Evolutionary conservation across 2,329 filamentous ascomycete genomes (phyloP).

Genomic region (Ophiosphaerella narmari): DNA sequence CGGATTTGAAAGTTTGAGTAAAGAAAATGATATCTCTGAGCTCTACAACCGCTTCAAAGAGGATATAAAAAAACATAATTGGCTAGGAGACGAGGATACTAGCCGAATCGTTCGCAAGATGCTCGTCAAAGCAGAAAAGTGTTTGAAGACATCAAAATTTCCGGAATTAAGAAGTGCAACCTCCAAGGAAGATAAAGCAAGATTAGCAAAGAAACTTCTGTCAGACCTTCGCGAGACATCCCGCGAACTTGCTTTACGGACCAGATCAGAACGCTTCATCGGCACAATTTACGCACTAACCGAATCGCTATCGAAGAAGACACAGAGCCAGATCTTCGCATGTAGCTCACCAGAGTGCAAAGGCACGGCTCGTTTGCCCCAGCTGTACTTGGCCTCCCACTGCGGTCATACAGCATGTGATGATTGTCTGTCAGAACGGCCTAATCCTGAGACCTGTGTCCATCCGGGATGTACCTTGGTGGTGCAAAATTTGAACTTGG

Average conservation of each 20-base stretch:
- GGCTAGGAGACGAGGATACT: slow-evolving; percentile 29
- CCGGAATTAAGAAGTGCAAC: slow-evolving; percentile 8
- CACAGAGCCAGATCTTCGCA: background rate
- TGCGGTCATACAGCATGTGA: slow-evolving; percentile 37
- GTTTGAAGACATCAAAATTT: slow-evolving; percentile 3
- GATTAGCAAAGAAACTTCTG: slow-evolving; percentile 19
- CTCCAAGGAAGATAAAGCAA: slow-evolving; percentile 4
- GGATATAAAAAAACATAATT: slow-evolving; percentile 18
- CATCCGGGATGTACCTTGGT: slow-evolving; percentile 21
- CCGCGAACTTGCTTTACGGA: slow-evolving; percentile 22
- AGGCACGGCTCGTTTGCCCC: background rate
- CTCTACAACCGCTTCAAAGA: slow-evolving; percentile 23
- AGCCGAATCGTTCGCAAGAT: slow-evolving; percentile 7
- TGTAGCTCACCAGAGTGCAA: slow-evolving; percentile 27
- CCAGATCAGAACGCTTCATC: slow-evolving; percentile 31
- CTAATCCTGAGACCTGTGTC: slow-evolving; percentile 28
- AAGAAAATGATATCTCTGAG: slow-evolving; percentile 10
- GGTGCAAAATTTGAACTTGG: slow-evolving; percentile 21
- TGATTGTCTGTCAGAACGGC: slow-evolving; percentile 24
- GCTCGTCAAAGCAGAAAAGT: slow-evolving; percentile 11
- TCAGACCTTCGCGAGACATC: slow-evolving; percentile 24
- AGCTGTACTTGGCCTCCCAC: slow-evolving; percentile 24
- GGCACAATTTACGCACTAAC: slow-evolving; percentile 15
- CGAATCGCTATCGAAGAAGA: slow-evolving; percentile 2
- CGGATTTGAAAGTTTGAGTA: slow-evolving; percentile 21